Evolutionary conservation across 1,139 yeast species (phyloP).

Genomic region (Diutina siamensis): DNA sequence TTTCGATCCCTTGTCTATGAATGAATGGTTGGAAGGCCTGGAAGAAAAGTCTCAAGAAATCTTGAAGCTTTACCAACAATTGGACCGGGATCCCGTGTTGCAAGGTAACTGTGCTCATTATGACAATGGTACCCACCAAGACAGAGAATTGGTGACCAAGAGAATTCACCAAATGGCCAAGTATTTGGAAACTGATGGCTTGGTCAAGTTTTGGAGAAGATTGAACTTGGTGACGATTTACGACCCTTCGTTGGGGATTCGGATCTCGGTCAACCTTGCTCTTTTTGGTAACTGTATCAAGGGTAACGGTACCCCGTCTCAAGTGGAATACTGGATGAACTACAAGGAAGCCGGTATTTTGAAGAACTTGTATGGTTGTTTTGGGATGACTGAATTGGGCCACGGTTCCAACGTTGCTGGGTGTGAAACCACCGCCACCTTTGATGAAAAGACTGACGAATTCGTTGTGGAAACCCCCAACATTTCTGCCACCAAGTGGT

Average conservation of each 20-base stretch:
- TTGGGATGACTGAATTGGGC: slow-evolving; percentile 14
- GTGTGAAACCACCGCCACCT: slow-evolving; percentile 12
- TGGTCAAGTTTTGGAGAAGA: slow-evolving; percentile 27
- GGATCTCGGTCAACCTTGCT: slow-evolving; percentile 55
- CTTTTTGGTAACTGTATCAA: slow-evolving; percentile 57
- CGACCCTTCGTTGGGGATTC: slow-evolving; percentile 47
- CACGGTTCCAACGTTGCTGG: slow-evolving; percentile 14
- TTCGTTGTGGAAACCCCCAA: slow-evolving; percentile 13
- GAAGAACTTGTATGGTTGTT: slow-evolving; percentile 13
- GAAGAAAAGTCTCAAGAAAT: slow-evolving; percentile 29
- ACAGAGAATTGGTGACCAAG: slow-evolving; percentile 41
- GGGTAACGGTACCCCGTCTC: slow-evolving; percentile 50
- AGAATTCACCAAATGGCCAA: slow-evolving; percentile 27
- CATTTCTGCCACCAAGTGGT: slow-evolving; percentile 14
- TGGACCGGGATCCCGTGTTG: slow-evolving; percentile 44
- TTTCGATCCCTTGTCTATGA: slow-evolving; percentile 27
- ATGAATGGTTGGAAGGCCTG: slow-evolving; percentile 41
- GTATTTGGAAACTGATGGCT: slow-evolving; percentile 37
- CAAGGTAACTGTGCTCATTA: slow-evolving; percentile 39
- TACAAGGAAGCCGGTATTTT: slow-evolving; percentile 11
- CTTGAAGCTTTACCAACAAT: slow-evolving; percentile 32
- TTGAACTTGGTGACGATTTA: slow-evolving; percentile 39
- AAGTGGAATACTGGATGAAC: slow-evolving; percentile 11
- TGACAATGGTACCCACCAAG: slow-evolving; percentile 37
- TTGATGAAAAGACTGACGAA: slow-evolving; percentile 12